Base-by-base conservation (phyloP, 2,329 filamentous ascomycete species). In the Diaporthe vexans region DNA sequence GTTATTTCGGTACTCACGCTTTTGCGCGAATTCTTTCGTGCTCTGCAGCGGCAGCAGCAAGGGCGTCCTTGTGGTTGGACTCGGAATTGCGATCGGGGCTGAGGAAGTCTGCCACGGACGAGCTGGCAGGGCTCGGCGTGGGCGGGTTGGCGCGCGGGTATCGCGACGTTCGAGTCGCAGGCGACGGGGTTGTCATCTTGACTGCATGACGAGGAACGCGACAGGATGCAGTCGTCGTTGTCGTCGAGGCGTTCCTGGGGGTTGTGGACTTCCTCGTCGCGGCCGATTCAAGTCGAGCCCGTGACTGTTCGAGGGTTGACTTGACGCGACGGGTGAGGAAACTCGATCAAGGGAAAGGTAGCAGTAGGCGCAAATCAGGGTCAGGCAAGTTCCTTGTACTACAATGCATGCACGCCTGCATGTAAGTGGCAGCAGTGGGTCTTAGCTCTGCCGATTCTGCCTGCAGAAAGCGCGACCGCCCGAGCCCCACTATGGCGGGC, bases 71-170 rank as follows among this genome's bases (percentile, higher is more conserved):
- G 58, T 76, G 75, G 33, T 56, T 70, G 37, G 48, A 52, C 57
- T 75, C 73, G n/a, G 71, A 73, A 11, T 76, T 75, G 17, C 75
- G 75, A 17, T 75, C 75, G 51, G 73, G 73, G 19, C 73, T 75
- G 35, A 76, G 58, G 48, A 74, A 75, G 57, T 76, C 75, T 40
- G 57, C 65, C 10, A 71, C 37, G 21, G 57, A 67, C 10, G 70
- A 61, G 46, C n/a, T 74, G 43, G 51, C 54, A 26, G 73, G 65
- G 40, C 71, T 75, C 29, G 75, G 74, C 33, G 58, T 61, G 26
- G 68, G 52, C 58, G 68, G 40, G 13, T 58, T 74, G 24, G 72
- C 74, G 46, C 74, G 74, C 48, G 74, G 74, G 29, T 76, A 76
- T 48, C 74, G 67, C 61, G 72, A 75, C 58, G 17, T 68, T 46